A percentile compares a stretch with the other conserved stretches of the same genome.
Conservation (phyloP, 495 filamentous ascomycete species). For the Immersiella caudata region DNA sequence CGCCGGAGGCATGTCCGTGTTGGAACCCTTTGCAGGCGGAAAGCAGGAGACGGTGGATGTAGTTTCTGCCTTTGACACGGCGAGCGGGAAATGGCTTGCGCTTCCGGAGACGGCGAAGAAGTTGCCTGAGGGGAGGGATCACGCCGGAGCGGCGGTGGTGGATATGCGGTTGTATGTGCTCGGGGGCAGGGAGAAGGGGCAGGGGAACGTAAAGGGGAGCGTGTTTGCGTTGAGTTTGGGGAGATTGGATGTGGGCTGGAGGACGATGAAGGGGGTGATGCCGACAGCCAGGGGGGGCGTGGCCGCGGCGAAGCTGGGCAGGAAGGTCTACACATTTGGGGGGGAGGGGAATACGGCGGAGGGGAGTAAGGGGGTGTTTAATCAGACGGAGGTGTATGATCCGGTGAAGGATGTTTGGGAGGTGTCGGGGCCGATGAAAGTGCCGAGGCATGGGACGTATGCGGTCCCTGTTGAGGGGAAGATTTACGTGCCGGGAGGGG, state of each 20-base stretch:
- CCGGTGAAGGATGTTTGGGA: conserved; percentile 31
- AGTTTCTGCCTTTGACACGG: conserved; percentile 41
- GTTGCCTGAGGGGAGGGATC: conserved; percentile 43
- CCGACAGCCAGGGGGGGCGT: conserved; percentile 37
- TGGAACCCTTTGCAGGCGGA: conserved; percentile 12
- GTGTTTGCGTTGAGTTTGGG: conserved; percentile 39
- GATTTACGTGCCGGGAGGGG: conserved; percentile 36
- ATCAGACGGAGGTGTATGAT: conserved; percentile 41
- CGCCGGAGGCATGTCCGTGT: conserved; percentile 30
- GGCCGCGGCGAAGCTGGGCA: conserved; percentile 30
- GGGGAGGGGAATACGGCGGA: conserved; percentile 41
- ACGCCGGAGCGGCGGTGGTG: conserved; percentile 40
- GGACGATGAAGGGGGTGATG: conserved; percentile 27
- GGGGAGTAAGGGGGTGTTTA: conserved; percentile 26
- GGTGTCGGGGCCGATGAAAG: conserved; percentile 30
- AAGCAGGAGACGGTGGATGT: conserved; percentile 26
- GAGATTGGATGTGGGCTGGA: conserved; percentile 25
- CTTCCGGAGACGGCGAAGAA: conserved; percentile 2
- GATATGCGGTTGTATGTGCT: conserved; percentile 41
- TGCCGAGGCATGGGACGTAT: conserved; percentile 39
- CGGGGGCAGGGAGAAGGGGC: conserved; percentile 34
- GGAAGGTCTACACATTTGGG: conserved; percentile 41
- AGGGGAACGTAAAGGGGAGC: conserved; percentile 29
- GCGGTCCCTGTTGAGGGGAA: conserved; percentile 31
- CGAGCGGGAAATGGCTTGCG: conserved; percentile 29